Evolutionary conservation across 495 filamentous ascomycete genomes (phyloP).

Genomic region (Podospora didyma): DNA sequence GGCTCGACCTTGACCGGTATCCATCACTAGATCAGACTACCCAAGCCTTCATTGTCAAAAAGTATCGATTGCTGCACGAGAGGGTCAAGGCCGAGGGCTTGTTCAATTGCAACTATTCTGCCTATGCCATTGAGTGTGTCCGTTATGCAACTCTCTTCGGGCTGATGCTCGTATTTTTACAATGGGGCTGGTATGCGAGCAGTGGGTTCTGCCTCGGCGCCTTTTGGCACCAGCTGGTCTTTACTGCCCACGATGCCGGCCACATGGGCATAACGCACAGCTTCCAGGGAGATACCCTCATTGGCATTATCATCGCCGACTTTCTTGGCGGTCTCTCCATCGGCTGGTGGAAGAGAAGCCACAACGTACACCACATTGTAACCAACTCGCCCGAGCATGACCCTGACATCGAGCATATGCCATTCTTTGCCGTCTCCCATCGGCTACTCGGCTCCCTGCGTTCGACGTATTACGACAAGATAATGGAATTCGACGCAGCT

Average conservation of each 20-base stretch:
- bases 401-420: constrained; percentile 95
- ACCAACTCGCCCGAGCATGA: constrained; percentile 97
- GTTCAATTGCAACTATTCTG: constrained; percentile 80
- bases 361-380: constrained; percentile 98
- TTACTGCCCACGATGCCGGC: constrained; percentile 92
- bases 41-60: constrained; percentile 74
- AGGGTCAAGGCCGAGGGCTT: constrained; percentile 70
- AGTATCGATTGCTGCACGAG: constrained; percentile 71
- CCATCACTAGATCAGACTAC: constrained; percentile 69
- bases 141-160: constrained; percentile 73
- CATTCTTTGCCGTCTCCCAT: constrained; percentile 90
- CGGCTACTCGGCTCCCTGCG: constrained; percentile 71
- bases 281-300: constrained; percentile 74
- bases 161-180: constrained; percentile 62
- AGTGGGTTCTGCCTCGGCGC: constrained; percentile 76
- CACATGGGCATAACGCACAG: constrained; percentile 97
- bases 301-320: constrained; percentile 88
- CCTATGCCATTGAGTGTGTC: constrained; percentile 69
- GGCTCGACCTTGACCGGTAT: constrained; percentile 74
- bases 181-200: constrained; percentile 65
- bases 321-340: constrained; percentile 86
- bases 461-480: constrained; percentile 84
- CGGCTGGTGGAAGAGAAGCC: constrained; percentile 96
- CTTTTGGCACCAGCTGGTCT: constrained; percentile 95
- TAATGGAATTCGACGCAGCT: constrained; percentile 78